Evolutionary conservation across 352 stramenopile species (phyloP).

Genomic region (Plasmopara viticola): DNA sequence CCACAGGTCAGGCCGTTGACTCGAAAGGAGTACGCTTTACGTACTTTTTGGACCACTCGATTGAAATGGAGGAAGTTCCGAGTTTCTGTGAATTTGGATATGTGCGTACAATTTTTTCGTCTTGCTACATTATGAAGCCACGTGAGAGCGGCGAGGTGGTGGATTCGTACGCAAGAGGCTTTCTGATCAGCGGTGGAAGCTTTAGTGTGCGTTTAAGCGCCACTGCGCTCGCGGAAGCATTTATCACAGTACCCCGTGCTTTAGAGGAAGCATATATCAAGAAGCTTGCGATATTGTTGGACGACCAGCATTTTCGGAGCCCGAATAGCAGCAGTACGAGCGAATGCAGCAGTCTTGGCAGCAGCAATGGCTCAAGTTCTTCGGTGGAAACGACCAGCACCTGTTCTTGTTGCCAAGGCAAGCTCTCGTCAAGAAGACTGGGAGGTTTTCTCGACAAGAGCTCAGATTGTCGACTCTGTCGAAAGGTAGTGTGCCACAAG

Average conservation of each 20-base stretch:
- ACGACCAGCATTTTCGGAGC: slow-evolving; percentile 16
- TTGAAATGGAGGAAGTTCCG: slow-evolving; percentile 26
- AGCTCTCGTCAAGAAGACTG: slow-evolving; percentile 15
- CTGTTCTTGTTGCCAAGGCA: slow-evolving; percentile 29
- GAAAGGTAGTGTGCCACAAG: slow-evolving; percentile 26
- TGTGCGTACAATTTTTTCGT: slow-evolving; percentile 22
- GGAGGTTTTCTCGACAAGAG: slow-evolving; percentile 17
- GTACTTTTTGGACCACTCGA: slow-evolving; percentile 33
- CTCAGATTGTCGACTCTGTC: slow-evolving; percentile 17
- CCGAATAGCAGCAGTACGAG: slow-evolving; percentile 10
- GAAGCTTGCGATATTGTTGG: slow-evolving; percentile 42
- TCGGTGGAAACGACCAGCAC: slow-evolving; percentile 1
- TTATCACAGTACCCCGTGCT: slow-evolving; percentile 15
- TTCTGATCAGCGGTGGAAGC: slow-evolving; percentile 22
- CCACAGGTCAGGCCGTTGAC: slow-evolving; percentile 36
- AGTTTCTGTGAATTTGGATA: slow-evolving; percentile 23
- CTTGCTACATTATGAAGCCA: slow-evolving; percentile 32
- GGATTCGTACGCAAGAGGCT: slow-evolving; percentile 32
- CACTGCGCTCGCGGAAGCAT: slow-evolving; percentile 21
- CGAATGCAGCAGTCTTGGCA: slow-evolving; percentile 14
- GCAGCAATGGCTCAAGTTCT: slow-evolving; percentile 8
- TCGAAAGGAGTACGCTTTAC: slow-evolving; percentile 24
- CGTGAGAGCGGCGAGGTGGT: slow-evolving; percentile 14
- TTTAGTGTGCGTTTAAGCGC: slow-evolving; percentile 24
- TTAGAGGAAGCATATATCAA: slow-evolving; percentile 40